Conservation (phyloP, 257 asterid genomes). For the Gentiana macrophylla region DNA sequence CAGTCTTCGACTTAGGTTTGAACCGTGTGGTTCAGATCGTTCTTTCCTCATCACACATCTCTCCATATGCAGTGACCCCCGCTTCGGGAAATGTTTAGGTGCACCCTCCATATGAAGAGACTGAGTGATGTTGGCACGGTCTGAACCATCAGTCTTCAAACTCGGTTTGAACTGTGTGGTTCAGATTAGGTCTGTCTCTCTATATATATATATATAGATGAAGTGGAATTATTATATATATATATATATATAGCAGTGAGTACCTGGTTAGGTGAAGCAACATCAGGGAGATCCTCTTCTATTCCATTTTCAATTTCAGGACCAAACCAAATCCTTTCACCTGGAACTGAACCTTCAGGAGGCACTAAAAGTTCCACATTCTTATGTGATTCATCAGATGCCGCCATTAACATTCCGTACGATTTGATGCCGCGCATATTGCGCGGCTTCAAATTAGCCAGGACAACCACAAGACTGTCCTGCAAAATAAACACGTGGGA, state of each 20-base stretch:
- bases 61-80: too few relatives aligned
- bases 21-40: too few relatives aligned
- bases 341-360: constrained; percentile 71
- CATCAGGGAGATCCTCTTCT: constrained; percentile 56
- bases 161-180: too few relatives aligned
- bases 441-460: constrained; percentile 92
- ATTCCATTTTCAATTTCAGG: constrained; percentile 33
- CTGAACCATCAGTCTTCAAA: too few relatives aligned
- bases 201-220: too few relatives aligned
- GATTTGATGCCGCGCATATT: constrained; percentile 97
- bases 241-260: constrained; percentile 3
- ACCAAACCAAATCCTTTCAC: constrained; percentile 96
- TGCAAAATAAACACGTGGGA: constrained; percentile 19
- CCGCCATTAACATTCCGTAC: constrained; percentile 93
- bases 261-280: constrained; percentile 90
- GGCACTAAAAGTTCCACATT: constrained; percentile 86
- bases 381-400: constrained; percentile 80
- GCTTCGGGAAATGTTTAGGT: too few relatives aligned
- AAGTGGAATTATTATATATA: too few relatives aligned
- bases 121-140: too few relatives aligned
- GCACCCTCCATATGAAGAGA: too few relatives aligned
- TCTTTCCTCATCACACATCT: too few relatives aligned
- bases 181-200: too few relatives aligned
- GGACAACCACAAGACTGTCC: constrained; percentile 71
- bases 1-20: too few relatives aligned